Evolutionary conservation across 192 early-diverging fungal species (phyloP).

Genomic region (Gryganskiella cystojenkinii): DNA sequence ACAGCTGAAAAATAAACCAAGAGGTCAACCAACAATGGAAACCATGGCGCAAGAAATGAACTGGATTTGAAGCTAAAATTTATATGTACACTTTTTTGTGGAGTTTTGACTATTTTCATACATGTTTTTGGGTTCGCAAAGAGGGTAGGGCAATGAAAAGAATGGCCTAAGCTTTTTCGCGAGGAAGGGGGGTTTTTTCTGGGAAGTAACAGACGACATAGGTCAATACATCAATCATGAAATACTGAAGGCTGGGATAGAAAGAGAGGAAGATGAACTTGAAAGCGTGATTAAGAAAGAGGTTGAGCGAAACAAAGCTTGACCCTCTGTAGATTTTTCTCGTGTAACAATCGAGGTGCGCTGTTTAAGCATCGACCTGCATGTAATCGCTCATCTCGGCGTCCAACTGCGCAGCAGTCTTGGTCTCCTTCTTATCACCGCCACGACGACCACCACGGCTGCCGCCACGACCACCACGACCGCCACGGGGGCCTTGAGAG

Average conservation of each 20-base stretch:
- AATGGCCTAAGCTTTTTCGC: too few species aligned
- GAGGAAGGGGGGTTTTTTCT: too few species aligned
- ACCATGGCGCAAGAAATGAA: not conserved
- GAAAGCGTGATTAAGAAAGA: too few species aligned
- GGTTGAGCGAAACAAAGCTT: too few species aligned
- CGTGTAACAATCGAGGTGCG: too few species aligned
- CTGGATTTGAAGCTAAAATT: too few species aligned
- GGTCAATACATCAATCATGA: too few species aligned
- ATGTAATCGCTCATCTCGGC: slow-evolving; percentile 63
- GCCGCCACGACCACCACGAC: slow-evolving; percentile 46
- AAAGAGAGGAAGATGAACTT: too few species aligned
- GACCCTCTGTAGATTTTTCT: too few species aligned
- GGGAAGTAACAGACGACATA: too few species aligned
- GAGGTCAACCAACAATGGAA: not conserved
- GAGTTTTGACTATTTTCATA: not conserved
- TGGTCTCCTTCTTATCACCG: slow-evolving; percentile 46
- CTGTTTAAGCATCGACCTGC: slow-evolving; percentile 56
- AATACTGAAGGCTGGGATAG: too few species aligned
- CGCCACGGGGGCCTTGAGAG: slow-evolving; percentile 28
- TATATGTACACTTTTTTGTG: not conserved
- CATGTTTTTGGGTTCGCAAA: not conserved
- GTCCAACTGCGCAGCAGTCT: slow-evolving; percentile 59
- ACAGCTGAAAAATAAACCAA: not conserved
- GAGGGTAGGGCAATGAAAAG: not conserved
- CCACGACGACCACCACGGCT: slow-evolving; percentile 48